Base-by-base conservation (phyloP, 768 basidiomycete species). In the Tylopilus subfusipes region DNA sequence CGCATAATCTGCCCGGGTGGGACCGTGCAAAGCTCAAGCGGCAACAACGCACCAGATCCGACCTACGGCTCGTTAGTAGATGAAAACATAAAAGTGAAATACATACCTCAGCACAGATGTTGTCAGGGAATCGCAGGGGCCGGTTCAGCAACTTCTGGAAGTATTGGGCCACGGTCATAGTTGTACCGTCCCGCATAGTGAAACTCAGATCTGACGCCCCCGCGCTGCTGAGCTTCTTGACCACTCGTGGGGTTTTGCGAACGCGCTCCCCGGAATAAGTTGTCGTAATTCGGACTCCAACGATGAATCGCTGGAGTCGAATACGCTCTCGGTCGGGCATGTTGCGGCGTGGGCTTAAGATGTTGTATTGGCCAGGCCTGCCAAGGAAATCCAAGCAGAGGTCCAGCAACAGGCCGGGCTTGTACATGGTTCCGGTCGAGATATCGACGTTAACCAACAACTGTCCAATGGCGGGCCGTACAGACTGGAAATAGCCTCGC, bases 401-500 rank as follows among this genome's bases (percentile, higher is more conserved):
- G 2, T 74, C 67, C 50, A 88, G 70, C 2, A 92, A 73, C 0
- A 75, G 64, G 0, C 90, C 90, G 0, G 79, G 70, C 60, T 81
- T 82, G 65, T 85, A 90, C 85, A 92, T 88, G 25, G 83, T 79
- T 0, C 84, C 89, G 0, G 88, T 88, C 0, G 84, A 82, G 44
- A 90, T 87, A 56, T 92, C 90, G 58, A 92, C 77, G 54, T 91
- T 92, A 59, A 91, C 74, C 25, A 90, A 67, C 61, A 92, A 78
- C 0, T 73, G 72, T 0, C 82, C 82, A 18, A 83, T 76, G 0
- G 80, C 81, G 4, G 89, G 88, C 21, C 90, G 77, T 13, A 90
- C 78, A 0, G 85, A 87, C 64, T 91, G 90, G 70, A 92, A 91
- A 52, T 87, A 90, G 0, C 90, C 90, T 4, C 89, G 77, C 88